These are phyloP conservation scores for Rhamnella rubrinervis DNA, from an alignment of 331 rosid genomes.

Conservation along the genomic window DNA sequence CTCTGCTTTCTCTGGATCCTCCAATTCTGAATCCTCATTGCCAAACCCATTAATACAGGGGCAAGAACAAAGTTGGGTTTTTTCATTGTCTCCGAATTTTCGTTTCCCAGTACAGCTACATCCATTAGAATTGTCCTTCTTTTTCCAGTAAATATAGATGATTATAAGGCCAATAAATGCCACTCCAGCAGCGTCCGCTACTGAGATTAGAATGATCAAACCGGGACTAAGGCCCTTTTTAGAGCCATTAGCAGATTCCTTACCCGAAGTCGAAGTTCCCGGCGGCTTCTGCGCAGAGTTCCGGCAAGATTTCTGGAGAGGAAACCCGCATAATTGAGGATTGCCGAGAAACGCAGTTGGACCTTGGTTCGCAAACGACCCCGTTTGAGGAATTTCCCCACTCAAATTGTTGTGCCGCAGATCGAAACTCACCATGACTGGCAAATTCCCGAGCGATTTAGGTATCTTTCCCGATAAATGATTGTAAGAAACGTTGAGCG, in stretches of 20 bases:
- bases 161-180: conserved; percentile 66
- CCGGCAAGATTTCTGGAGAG: conserved; percentile 65
- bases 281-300: conserved; percentile 37
- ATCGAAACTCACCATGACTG: conserved; percentile 76
- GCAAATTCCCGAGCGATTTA: conserved; percentile 65
- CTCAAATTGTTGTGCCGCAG: conserved; percentile 70
- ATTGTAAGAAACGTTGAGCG: conserved; percentile 82
- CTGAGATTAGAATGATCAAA: conserved; percentile 65
- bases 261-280: conserved; percentile 36
- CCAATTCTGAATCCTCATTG: conserved; percentile 70
- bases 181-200: conserved; percentile 83
- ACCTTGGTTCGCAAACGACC: conserved; percentile 86
- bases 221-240: conserved; percentile 66
- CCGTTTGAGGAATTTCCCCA: conserved; percentile 93
- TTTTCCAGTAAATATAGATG: conserved; percentile 83
- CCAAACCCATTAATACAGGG: conserved; percentile 54
- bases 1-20: conserved; percentile 49
- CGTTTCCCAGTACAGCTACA: conserved; percentile 76
- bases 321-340: conserved; percentile 77
- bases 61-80: conserved; percentile 32
- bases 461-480: conserved; percentile 73
- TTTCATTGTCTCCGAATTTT: conserved; percentile 57
- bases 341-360: conserved; percentile 91
- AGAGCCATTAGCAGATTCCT: conserved; percentile 13
- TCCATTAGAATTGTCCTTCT: conserved; percentile 59